Evolutionary conservation across 1,284 basidiomycete species (phyloP).

Genomic region (Mixia osmundae): DNA sequence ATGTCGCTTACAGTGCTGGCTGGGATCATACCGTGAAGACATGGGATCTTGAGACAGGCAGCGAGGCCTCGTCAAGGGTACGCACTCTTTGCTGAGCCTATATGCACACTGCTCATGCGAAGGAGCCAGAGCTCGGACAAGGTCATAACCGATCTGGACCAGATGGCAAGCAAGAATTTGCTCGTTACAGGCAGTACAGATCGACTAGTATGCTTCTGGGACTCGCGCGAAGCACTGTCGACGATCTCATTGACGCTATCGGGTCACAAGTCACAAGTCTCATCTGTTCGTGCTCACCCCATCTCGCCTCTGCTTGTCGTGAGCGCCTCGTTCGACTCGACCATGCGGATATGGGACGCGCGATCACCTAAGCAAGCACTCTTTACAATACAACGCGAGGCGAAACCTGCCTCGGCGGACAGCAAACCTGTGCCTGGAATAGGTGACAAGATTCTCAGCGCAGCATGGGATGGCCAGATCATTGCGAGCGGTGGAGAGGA

Average conservation of each 20-base stretch:
- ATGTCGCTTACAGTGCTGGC: conserved; percentile 19
- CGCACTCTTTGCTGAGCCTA: conserved; percentile 6
- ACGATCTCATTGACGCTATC: conserved; percentile 31
- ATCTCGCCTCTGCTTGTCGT: conserved; percentile 42
- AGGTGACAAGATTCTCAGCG: conserved; percentile 22
- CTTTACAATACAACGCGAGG: conserved; percentile 26
- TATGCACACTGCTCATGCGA: neutral
- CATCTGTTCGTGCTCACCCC: conserved; percentile 37
- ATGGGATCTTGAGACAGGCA: conserved; percentile 25
- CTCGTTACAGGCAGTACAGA: conserved; percentile 29
- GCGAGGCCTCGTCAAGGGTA: conserved; percentile 22
- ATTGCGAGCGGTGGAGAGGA: conserved; percentile 61
- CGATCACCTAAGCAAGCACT: conserved; percentile 33
- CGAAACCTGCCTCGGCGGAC: conserved; percentile 12
- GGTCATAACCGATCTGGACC: conserved; percentile 25
- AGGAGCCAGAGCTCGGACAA: conserved; percentile 19
- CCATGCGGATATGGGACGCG: conserved; percentile 66
- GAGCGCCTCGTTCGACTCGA: conserved; percentile 59
- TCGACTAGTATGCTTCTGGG: conserved; percentile 28
- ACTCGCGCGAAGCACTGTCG: conserved; percentile 25
- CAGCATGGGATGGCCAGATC: conserved; percentile 53
- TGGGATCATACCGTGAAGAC: conserved; percentile 26
- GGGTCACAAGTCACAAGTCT: conserved; percentile 46
- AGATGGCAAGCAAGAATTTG: conserved; percentile 22
- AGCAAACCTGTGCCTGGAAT: conserved; percentile 9